A percentile compares a stretch with the other conserved stretches of the same genome.
Evolutionary conservation across 495 filamentous ascomycete genomes (phyloP).

Genomic region (Penicillium fimorum): DNA sequence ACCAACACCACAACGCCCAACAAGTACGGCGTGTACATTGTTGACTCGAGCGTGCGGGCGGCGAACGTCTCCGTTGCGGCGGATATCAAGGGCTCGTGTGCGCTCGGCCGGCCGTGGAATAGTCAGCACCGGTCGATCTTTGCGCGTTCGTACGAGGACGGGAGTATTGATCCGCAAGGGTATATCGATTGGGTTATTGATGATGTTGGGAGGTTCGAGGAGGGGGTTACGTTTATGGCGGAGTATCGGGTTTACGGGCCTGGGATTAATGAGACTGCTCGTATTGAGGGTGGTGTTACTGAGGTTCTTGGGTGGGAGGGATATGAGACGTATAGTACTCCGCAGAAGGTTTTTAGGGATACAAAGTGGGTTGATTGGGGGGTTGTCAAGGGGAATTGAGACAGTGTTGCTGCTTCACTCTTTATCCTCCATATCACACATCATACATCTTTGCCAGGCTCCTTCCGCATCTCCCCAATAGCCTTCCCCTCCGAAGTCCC

Average conservation of each 20-base stretch:
- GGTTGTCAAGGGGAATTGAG: constrained; percentile 15
- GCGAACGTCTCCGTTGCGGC: constrained; percentile 51
- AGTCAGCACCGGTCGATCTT: constrained; percentile 53
- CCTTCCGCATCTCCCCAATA: constrained; percentile 7
- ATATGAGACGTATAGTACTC: constrained; percentile 45
- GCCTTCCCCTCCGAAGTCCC: constrained; percentile 10
- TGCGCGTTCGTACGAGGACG: constrained; percentile 51
- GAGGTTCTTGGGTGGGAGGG: constrained; percentile 39
- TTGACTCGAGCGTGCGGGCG: constrained; percentile 45
- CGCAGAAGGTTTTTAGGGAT: constrained; percentile 56
- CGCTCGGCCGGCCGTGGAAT: constrained; percentile 62
- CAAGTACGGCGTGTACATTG: constrained; percentile 62
- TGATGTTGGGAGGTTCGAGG: constrained; percentile 37
- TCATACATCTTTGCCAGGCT: background rate
- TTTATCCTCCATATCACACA: background rate
- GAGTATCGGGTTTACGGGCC: constrained; percentile 55
- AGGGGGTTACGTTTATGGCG: constrained; percentile 52
- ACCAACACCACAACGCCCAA: constrained; percentile 61
- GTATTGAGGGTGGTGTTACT: constrained; percentile 41
- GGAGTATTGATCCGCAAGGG: constrained; percentile 47
- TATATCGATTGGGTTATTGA: constrained; percentile 54
- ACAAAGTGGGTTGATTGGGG: constrained; percentile 54
- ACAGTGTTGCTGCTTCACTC: background rate
- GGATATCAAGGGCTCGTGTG: constrained; percentile 48
- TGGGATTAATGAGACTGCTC: constrained; percentile 52